These are phyloP conservation scores for Hymenoscyphus infarciens DNA, from an alignment of 2,329 filamentous ascomycete genomes.

Conservation along the genomic window DNA sequence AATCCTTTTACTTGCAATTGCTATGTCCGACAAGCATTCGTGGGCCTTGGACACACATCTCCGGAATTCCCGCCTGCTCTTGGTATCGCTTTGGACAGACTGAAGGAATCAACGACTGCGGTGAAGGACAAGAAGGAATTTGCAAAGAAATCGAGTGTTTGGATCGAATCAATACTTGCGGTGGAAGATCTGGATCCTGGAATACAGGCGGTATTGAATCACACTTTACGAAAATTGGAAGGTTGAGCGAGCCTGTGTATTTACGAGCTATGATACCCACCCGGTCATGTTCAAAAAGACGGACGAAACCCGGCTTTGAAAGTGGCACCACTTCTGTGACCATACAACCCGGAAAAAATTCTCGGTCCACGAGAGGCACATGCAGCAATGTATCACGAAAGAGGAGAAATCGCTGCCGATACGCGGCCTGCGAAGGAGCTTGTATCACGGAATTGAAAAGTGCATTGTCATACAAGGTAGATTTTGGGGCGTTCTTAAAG, in stretches of 20 bases:
- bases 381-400: neutral
- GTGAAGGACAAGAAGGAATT: slow-evolving; percentile 45
- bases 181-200: slow-evolving; percentile 51
- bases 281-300: too few relatives aligned
- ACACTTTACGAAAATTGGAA: slow-evolving; percentile 33
- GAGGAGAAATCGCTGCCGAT: neutral
- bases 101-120: slow-evolving; percentile 51
- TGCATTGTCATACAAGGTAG: neutral
- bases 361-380: neutral
- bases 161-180: slow-evolving; percentile 52
- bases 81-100: slow-evolving; percentile 57
- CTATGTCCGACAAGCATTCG: slow-evolving; percentile 65
- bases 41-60: slow-evolving; percentile 60
- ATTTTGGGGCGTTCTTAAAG: neutral
- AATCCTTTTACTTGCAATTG: slow-evolving; percentile 65
- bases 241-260: neutral
- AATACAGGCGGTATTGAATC: slow-evolving; percentile 52
- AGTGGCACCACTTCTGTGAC: neutral
- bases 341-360: neutral
- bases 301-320: neutral
- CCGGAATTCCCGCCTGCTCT: slow-evolving; percentile 71
- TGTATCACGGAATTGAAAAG: neutral
- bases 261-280: slow-evolving; percentile 1
- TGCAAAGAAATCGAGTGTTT: slow-evolving; percentile 47
- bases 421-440: neutral